Evolutionary conservation across 257 asterid species (phyloP), one percentile per base, ranked within the genome.

Genomic region (Nicotiana sylvestris): DNA sequence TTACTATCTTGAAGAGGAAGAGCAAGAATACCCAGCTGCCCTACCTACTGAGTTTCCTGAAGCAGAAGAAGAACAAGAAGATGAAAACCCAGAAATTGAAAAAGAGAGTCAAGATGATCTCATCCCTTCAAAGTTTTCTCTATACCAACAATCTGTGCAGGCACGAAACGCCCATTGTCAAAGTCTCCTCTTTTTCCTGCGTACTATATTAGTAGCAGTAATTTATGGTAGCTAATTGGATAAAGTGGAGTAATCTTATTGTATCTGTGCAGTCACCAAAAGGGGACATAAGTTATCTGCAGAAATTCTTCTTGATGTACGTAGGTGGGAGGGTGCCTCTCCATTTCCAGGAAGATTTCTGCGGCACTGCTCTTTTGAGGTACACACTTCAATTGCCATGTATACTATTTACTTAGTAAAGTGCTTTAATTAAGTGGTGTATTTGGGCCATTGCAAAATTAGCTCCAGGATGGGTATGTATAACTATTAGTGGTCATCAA

Each of bases 361-460:
- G 99, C 69, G 99, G 99, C 81, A 93, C 99, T 84, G 99, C 93
- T 72, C 98, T 96, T 86, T 90, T 96, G 82, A 94, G 99, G 99
- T 94, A 82, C 33, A 82, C 33, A 29, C 62, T 58, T 65, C 27
- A 37, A 51, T 35, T 77, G 32, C 56, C n/a, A 62, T 78, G 1
- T 55, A 25, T 56, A 39, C 15, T 61, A 0, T 51, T 74, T 13
- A 76, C 2, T 33, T 27, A 51, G 8, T 18, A 3, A 49, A 1
- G 16, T 27, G 16, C 35, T 13, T 74, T 74, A 49, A 49, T 49
- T 13, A 12, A 37, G 60, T 25, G 58, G 12, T 39, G 2, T 43
- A 43, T 4, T 69, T 69, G 37, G 11, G 1, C 35, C 37, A 43
- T 55, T 11, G 33, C 39, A 21, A 72, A 13, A 43, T 72, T 72